Conservation (phyloP, 208 protist species). For the Wallacemonas rigidus region DNA sequence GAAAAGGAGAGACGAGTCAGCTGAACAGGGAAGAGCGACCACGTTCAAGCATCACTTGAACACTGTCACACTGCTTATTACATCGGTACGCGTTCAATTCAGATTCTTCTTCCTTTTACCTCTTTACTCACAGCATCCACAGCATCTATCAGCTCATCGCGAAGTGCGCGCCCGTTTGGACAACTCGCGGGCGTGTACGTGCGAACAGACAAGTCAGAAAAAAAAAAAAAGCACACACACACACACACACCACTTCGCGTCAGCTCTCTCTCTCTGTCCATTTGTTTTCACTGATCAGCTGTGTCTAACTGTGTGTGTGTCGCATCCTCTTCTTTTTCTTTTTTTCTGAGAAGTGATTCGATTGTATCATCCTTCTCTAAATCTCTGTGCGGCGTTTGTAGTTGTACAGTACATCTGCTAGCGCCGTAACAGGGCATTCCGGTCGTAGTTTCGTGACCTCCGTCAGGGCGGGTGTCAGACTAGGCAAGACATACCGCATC, state of each 20-base stretch:
- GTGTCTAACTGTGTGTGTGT: background rate
- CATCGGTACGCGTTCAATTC: too few relatives aligned
- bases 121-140: too few relatives aligned
- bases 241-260: background rate
- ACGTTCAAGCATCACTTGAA: too few relatives aligned
- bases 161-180: too few relatives aligned
- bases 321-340: conserved; percentile 14
- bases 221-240: conserved; percentile 17
- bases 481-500: conserved; percentile 93
- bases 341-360: background rate
- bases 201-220: background rate
- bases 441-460: conserved; percentile 88
- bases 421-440: conserved; percentile 90
- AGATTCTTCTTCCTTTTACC: too few relatives aligned
- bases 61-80: too few relatives aligned
- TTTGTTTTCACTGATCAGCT: background rate
- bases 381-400: conserved; percentile 55
- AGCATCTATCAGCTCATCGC: too few relatives aligned
- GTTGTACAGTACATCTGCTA: conserved; percentile 90
- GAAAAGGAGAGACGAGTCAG: background rate
- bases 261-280: conserved; percentile 1
- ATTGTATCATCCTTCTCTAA: background rate
- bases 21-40: too few relatives aligned
- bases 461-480: conserved; percentile 87
- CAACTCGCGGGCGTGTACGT: too few relatives aligned